Base-by-base conservation (phyloP, 2,329 filamentous ascomycete species). In the Biscogniauxia marginata region DNA sequence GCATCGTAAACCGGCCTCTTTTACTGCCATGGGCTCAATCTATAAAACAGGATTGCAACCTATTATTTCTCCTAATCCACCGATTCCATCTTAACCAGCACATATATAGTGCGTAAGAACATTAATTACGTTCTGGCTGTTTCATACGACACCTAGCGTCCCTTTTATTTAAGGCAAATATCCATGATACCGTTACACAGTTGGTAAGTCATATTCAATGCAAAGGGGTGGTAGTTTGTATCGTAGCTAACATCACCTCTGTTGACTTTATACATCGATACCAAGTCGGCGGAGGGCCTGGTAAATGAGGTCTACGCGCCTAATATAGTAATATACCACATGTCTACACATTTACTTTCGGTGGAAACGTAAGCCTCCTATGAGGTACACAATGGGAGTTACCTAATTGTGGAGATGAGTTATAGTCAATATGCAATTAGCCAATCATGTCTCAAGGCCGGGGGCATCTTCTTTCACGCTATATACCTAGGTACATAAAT, bases 141-240 rank as follows among this genome's bases (percentile, higher is more conserved):
- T 62, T 49, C 54, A 2, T 70, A 70, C 55, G 64, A 67, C 48
- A 56, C 63, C 39, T 47, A 62, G 47, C 65, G 2, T 71, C 68
- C 56, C 66, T 73, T n/a, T 65, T 73, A 18, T 69, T 71, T 58
- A 62, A 64, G 39, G 65, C 69, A 23, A 71, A 72, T 54, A 65
- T 72, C 47, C 63, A 71, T 7, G 69, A 71, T 46, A 68, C 65
- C 0, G 55, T 71, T 3, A 55, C 48, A 30, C 66, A 65, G 23
- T 56, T 70, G 23, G 69, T 71, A 58, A 50, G 55, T 54, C 13
- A 34, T 39, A n/a, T n/a, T n/a, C n/a, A n/a, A n/a, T n/a, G n/a
- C n/a, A n/a, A n/a, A n/a, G n/a, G n/a, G n/a, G n/a, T n/a, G n/a
- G n/a, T n/a, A n/a, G n/a, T n/a, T n/a, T n/a, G n/a, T n/a, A n/a